These are phyloP conservation scores for Starmera pachycereana DNA, from an alignment of 805 yeast species.

Conservation along the genomic window DNA sequence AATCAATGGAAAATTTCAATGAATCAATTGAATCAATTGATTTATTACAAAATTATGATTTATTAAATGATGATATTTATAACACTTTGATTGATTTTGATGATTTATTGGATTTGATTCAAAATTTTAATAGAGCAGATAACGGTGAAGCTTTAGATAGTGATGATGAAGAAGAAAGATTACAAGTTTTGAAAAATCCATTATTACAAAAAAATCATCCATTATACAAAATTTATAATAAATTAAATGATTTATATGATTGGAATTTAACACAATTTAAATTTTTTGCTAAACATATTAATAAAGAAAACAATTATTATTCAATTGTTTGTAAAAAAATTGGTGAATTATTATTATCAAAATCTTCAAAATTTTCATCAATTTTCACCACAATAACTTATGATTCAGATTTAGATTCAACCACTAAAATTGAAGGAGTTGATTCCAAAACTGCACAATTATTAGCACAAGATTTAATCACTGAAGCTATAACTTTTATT, in stretches of 20 bases:
- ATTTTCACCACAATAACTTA: constrained; percentile 48
- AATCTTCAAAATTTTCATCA: constrained; percentile 51
- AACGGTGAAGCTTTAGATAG: constrained; percentile 47
- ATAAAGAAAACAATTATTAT: too few species aligned
- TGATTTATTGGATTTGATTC: constrained; percentile 58
- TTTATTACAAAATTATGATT: constrained; percentile 17
- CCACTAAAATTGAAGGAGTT: constrained; percentile 14
- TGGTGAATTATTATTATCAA: constrained; percentile 55
- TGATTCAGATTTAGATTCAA: constrained; percentile 38
- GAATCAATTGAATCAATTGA: constrained; percentile 24
- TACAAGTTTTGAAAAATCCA: constrained; percentile 14
- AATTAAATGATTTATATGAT: constrained; percentile 1
- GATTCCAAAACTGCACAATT: constrained; percentile 33
- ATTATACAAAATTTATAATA: constrained; percentile 27
- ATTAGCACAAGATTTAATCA: constrained; percentile 36
- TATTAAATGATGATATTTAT: constrained; percentile 31
- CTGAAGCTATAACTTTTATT: constrained; percentile 47
- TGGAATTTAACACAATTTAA: too few species aligned
- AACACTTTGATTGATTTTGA: constrained; percentile 50
- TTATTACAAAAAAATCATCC: constrained; percentile 45
- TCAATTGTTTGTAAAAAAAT: constrained; percentile 27
- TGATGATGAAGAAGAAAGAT: constrained; percentile 37
- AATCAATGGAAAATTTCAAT: constrained; percentile 36
- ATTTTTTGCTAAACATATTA: too few species aligned
- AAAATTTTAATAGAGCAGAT: constrained; percentile 49